phyloP scores from a whole-genome alignment of 176 grass and related monocot species.

The Hordeum marinum region DNA sequence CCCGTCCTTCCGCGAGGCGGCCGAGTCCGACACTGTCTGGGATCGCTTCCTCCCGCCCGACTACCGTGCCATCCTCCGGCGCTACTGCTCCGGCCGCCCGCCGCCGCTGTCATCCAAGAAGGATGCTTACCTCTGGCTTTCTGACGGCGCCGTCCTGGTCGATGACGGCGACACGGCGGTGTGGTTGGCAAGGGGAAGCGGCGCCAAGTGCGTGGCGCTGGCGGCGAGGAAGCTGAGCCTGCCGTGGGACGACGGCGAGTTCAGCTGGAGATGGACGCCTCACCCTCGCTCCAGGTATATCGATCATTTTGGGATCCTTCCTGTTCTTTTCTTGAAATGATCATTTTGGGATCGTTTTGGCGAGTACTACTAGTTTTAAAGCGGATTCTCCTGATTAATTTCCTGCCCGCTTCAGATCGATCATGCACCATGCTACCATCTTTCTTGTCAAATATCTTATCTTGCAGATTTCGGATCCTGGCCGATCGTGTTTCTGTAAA shows the following conservation, averaged over 20 bases:
- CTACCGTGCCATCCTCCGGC: neutral
- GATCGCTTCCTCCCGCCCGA: constrained; percentile 31
- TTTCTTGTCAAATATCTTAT: neutral
- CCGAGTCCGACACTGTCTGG: constrained; percentile 39
- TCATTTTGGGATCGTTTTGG: no score
- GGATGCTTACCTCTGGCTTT: constrained; percentile 29
- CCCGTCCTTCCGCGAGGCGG: constrained; percentile 29
- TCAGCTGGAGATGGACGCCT: constrained; percentile 27
- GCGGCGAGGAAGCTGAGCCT: constrained; percentile 33
- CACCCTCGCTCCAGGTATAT: constrained; percentile 25
- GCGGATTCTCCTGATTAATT: neutral
- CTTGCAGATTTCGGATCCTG: neutral
- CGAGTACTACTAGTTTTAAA: neutral
- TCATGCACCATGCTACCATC: neutral
- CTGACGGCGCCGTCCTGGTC: neutral
- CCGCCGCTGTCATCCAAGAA: constrained; percentile 7
- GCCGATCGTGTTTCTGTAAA: neutral
- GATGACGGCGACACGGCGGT: neutral
- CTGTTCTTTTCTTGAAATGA: neutral
- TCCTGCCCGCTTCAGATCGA: neutral
- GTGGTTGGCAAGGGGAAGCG: constrained; percentile 31
- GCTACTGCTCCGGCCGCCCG: neutral
- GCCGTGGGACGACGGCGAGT: constrained; percentile 50
- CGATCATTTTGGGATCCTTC: neutral
- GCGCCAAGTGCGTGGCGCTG: constrained; percentile 28